phyloP scores from a whole-genome alignment of 345 rosid genomes.

The Eutrema japonicum region DNA sequence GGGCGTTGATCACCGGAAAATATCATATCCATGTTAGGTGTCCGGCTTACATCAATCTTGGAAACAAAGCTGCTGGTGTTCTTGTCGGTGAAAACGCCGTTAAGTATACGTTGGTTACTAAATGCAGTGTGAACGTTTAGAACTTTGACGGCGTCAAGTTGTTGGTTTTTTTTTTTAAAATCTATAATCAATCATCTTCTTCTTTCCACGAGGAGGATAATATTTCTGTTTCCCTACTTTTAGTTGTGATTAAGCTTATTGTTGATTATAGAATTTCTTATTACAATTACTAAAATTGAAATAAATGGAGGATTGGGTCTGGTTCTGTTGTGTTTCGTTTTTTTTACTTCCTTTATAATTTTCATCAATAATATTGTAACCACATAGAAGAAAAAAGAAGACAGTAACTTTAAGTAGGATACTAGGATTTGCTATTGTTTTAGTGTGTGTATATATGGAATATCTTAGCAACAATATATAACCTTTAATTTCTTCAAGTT shows the following conservation, averaged over 20 bases:
- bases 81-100: slow-evolving; percentile 69
- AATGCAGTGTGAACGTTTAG: slow-evolving; percentile 77
- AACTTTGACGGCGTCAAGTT: slow-evolving; percentile 37
- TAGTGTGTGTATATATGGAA: too few species aligned
- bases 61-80: slow-evolving; percentile 55
- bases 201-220: slow-evolving; percentile 4
- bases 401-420: background rate
- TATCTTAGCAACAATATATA: too few species aligned
- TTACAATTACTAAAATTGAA: slow-evolving; percentile 32
- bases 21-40: slow-evolving; percentile 74
- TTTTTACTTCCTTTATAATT: background rate
- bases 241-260: slow-evolving; percentile 27
- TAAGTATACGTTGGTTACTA: slow-evolving; percentile 62
- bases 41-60: slow-evolving; percentile 62
- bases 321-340: background rate
- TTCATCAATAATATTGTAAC: background rate
- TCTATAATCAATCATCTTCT: slow-evolving; percentile 22
- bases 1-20: slow-evolving; percentile 58
- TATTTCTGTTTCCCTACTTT: slow-evolving; percentile 19
- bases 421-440: too few species aligned
- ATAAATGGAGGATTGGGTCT: slow-evolving; percentile 22
- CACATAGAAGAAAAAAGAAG: background rate
- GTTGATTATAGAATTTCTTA: slow-evolving; percentile 35
- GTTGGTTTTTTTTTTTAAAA: background rate
- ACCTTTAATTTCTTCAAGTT: slow-evolving; percentile 6